These are phyloP conservation scores for Cordyceps farinosa DNA, from an alignment of 2,329 filamentous ascomycete genomes.

Conservation along the genomic window DNA sequence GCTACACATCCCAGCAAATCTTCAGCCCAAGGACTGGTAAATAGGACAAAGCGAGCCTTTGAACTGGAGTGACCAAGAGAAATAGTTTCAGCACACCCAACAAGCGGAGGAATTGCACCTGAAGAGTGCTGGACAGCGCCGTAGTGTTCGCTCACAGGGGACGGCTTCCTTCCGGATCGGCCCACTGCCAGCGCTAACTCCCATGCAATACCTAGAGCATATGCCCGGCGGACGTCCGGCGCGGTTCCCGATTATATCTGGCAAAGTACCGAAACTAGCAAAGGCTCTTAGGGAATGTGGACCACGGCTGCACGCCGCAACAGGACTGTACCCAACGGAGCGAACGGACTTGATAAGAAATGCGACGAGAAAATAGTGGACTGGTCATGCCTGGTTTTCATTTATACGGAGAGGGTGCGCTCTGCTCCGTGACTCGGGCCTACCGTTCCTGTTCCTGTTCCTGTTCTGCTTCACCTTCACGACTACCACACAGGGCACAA, in stretches of 20 bases:
- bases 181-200: slow-evolving; percentile 4
- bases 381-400: slow-evolving; percentile 1
- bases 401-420: slow-evolving; percentile 5
- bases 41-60: not conserved
- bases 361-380: slow-evolving; percentile 14
- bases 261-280: slow-evolving; percentile 14
- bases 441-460: not conserved
- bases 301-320: not conserved
- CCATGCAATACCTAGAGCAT: not conserved
- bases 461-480: not conserved
- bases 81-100: not conserved
- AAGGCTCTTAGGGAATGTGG: slow-evolving; percentile 5
- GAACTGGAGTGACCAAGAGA: too few species aligned
- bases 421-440: too few species aligned
- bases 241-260: slow-evolving; percentile 13
- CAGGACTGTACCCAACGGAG: not conserved
- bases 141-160: not conserved
- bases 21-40: not conserved
- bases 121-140: not conserved
- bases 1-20: not conserved
- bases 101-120: not conserved
- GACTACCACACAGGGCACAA: not conserved
- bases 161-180: slow-evolving; percentile 10
- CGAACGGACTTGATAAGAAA: slow-evolving; percentile 6
- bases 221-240: slow-evolving; percentile 8